Conservation (phyloP, 352 stramenopile species). For the Phytophthora idaei region DNA sequence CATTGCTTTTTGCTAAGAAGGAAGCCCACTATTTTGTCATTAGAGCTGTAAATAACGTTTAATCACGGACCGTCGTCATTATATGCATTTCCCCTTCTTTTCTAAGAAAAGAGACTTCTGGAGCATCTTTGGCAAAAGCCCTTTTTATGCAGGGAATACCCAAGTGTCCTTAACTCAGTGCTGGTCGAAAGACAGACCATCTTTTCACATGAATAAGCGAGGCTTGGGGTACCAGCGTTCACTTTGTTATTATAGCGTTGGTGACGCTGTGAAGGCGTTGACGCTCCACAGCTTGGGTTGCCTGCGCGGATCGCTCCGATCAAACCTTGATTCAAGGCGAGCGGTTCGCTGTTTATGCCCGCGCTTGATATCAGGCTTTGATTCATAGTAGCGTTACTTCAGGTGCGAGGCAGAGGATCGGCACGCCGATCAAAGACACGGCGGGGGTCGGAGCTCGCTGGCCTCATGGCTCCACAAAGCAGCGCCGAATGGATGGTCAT, state of each 20-base stretch:
- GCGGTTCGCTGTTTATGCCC: constrained; percentile 2
- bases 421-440: constrained; percentile 13
- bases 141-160: constrained; percentile 5
- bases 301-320: neutral
- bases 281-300: neutral
- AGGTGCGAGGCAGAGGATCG: constrained; percentile 10
- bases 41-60: too few species aligned
- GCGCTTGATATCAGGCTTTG: constrained; percentile 18
- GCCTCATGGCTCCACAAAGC: constrained; percentile 11
- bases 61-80: too few species aligned
- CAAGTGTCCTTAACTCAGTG: constrained; percentile 11
- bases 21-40: too few species aligned
- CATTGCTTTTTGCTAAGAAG: too few species aligned
- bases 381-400: constrained; percentile 1
- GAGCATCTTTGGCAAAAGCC: too few species aligned
- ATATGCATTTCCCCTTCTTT: too few species aligned
- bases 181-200: constrained; percentile 14
- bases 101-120: too few species aligned
- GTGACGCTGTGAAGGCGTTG: neutral
- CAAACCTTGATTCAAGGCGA: too few species aligned
- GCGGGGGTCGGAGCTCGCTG: constrained; percentile 3
- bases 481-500: constrained; percentile 10
- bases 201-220: too few species aligned
- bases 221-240: neutral
- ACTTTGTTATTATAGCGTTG: neutral